Base-by-base conservation (phyloP, 1,284 basidiomycete genomes). In the Apiotrichum brassicae region DNA sequence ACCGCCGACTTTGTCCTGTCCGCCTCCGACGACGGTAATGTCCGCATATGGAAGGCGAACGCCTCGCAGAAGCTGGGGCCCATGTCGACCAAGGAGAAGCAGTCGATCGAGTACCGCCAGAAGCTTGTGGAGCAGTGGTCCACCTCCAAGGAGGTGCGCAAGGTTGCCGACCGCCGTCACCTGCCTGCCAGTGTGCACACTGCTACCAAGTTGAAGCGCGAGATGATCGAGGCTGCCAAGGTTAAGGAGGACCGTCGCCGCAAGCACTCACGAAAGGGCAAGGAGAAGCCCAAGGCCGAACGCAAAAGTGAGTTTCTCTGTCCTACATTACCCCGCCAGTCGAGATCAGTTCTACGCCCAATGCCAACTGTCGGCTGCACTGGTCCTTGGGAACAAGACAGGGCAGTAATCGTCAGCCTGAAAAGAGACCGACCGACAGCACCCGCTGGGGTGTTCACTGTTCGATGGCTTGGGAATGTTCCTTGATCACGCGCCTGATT, bases 21-120 rank as follows among this genome's bases (percentile, higher is more conserved):
- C 3, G 95, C 92, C 7, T 95, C 91, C 0, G 95, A 98, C 69
- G 95, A 98, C 65, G 94, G 94, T 25, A 97, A 97, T 64, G 83
- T 97, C 48, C 82, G 94, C 39, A 81, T 99, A 62, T 98, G 95
- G 95, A 99, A 99, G 72, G 82, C 88, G 13, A 84, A 85, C 50
- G 91, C 94, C 1, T 85, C 87, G 1, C 92, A 95, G 60, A 95
- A 90, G 72, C 78, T 98, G 25, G 95, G 94, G 6, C 80, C 95
- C 45, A 77, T 95, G 57, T 90, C 87, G 44, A 85, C 87, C n/a
- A 82, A 91, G 53, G 94, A 98, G 71, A 82, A 89, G 48, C 88
- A 91, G 8, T 82, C 86, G 18, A 86, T 93, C 60, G 94, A 98
- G 71, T 97, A 98, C 75, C 79, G 93, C 26, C 85, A 91, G 49